Percentiles rank a stretch among this genome's conserved stretches.
Evolutionary conservation across 352 stramenopile genomes (phyloP).

Genomic region (Phytophthora constricta): DNA sequence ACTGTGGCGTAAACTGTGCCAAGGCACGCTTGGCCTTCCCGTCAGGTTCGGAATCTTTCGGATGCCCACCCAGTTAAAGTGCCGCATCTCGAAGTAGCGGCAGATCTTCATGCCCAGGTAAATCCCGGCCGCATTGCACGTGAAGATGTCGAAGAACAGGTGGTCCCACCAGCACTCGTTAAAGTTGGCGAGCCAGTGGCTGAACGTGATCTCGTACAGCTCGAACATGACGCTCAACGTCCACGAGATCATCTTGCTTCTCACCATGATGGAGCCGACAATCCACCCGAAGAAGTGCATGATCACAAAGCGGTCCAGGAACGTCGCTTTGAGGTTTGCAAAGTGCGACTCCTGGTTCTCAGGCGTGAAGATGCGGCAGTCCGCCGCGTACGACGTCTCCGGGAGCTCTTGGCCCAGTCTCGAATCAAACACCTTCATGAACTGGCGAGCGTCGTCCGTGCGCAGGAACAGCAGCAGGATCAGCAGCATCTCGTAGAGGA

Average conservation of each 20-base stretch:
- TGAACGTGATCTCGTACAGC: slow-evolving; percentile 89
- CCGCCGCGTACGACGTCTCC: slow-evolving; percentile 81
- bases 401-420: slow-evolving; percentile 77
- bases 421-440: slow-evolving; percentile 87
- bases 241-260: slow-evolving; percentile 86
- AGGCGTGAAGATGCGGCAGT: slow-evolving; percentile 88
- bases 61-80: slow-evolving; percentile 91
- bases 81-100: slow-evolving; percentile 88
- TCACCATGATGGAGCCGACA: slow-evolving; percentile 86
- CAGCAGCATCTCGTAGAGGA: slow-evolving; percentile 93
- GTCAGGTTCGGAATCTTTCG: slow-evolving; percentile 82
- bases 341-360: slow-evolving; percentile 85
- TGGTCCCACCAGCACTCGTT: slow-evolving; percentile 97
- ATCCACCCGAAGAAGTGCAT: slow-evolving; percentile 93
- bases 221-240: slow-evolving; percentile 87
- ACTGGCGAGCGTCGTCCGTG: slow-evolving; percentile 79
- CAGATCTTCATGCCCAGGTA: slow-evolving; percentile 90
- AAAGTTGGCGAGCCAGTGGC: slow-evolving; percentile 94
- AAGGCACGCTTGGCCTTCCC: slow-evolving; percentile 86
- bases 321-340: slow-evolving; percentile 79
- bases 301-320: slow-evolving; percentile 90
- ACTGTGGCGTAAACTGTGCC: slow-evolving; percentile 89
- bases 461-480: slow-evolving; percentile 87
- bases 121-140: slow-evolving; percentile 93
- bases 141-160: slow-evolving; percentile 94